Conservation (phyloP, 1,284 basidiomycete species). For the Neonothopanus nambi region DNA sequence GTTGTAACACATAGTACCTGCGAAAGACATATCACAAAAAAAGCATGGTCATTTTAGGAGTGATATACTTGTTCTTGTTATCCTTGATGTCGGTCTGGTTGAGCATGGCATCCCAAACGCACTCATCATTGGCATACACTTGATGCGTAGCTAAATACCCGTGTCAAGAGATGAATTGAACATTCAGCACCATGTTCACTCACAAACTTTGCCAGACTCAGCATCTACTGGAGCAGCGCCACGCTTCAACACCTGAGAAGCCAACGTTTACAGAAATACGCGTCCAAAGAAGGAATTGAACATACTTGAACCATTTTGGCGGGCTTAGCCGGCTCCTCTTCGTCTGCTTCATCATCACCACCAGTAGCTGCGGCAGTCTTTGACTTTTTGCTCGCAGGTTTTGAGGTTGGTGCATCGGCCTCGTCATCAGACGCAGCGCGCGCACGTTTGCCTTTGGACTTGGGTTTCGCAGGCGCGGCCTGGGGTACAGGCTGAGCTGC, state of each 20-base stretch:
- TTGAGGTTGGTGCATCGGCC: slow-evolving; percentile 12
- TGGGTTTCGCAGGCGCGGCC: slow-evolving; percentile 15
- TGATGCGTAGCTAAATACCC: slow-evolving; percentile 49
- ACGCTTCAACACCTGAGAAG: slow-evolving; percentile 43
- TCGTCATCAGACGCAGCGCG: slow-evolving; percentile 21
- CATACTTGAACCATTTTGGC: slow-evolving; percentile 36
- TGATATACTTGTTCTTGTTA: slow-evolving; percentile 61
- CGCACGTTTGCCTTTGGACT: slow-evolving; percentile 16
- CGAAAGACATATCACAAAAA: not conserved
- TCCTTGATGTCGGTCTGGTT: slow-evolving; percentile 65
- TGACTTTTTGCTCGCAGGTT: slow-evolving; percentile 39
- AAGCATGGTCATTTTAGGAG: not conserved
- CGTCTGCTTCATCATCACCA: slow-evolving; percentile 19
- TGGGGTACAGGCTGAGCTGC: slow-evolving; percentile 4
- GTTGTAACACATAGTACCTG: slow-evolving; percentile 66
- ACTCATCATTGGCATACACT: slow-evolving; percentile 49
- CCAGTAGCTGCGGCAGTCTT: slow-evolving; percentile 27
- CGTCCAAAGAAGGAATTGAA: slow-evolving; percentile 12
- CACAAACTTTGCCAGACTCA: slow-evolving; percentile 46
- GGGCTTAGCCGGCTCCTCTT: slow-evolving; percentile 24
- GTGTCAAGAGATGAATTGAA: not conserved
- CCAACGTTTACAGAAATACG: not conserved
- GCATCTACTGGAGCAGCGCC: slow-evolving; percentile 65
- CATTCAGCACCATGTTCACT: slow-evolving; percentile 25
- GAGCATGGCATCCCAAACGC: slow-evolving; percentile 68